Percentiles rank a stretch among this genome's conserved stretches.
Conservation (phyloP, 441 rosid species). For the Erodium moschatum region DNA sequence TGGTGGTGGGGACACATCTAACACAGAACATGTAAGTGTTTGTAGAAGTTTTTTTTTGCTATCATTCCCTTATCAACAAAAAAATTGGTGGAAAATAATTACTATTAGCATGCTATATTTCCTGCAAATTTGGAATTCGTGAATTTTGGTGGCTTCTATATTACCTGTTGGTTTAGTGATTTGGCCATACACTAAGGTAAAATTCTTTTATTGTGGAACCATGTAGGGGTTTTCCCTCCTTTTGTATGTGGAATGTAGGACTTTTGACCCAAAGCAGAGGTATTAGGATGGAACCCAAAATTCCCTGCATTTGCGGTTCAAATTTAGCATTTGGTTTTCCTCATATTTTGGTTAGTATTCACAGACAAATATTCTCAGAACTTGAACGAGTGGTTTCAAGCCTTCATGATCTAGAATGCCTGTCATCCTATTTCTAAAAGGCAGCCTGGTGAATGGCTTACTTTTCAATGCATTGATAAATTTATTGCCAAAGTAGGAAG, state of each 20-base stretch:
- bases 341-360: neutral
- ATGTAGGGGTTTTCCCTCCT: neutral
- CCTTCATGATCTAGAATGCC: neutral
- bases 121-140: neutral
- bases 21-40: constrained; percentile 46
- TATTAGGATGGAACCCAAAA: neutral
- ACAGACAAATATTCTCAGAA: neutral
- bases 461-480: neutral
- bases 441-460: neutral
- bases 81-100: neutral
- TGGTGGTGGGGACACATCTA: constrained; percentile 30
- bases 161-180: neutral
- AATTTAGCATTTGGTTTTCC: neutral
- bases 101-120: neutral
- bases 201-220: neutral
- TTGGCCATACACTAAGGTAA: neutral
- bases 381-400: neutral
- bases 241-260: neutral
- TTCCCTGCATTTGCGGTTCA: neutral
- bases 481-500: neutral
- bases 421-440: neutral
- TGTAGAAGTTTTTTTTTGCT: constrained; percentile 3
- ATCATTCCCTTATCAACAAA: neutral
- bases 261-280: neutral
- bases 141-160: neutral